Percentiles rank a stretch among this genome's conserved stretches.
Conservation (phyloP, 495 filamentous ascomycete species). For the Penicillium longicatenatum region DNA sequence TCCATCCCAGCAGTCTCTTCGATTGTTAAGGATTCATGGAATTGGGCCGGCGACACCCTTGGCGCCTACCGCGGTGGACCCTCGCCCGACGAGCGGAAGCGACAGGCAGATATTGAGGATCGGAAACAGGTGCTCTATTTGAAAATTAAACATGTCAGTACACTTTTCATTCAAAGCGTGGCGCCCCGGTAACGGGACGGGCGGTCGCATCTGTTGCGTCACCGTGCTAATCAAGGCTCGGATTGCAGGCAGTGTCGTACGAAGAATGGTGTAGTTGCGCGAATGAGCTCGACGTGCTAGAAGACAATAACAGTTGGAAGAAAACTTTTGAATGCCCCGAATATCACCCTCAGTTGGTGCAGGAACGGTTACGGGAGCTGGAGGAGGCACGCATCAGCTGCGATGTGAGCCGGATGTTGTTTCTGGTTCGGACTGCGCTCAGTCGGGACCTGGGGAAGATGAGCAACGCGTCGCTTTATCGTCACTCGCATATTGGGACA, state of each 20-base stretch:
- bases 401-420: slow-evolving; percentile 76
- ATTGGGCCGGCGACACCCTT: slow-evolving; percentile 51
- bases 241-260: slow-evolving; percentile 58
- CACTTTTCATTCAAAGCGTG: background rate
- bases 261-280: slow-evolving; percentile 66
- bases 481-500: slow-evolving; percentile 82
- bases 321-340: slow-evolving; percentile 60
- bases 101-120: slow-evolving; percentile 54
- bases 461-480: slow-evolving; percentile 80
- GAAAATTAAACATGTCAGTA: slow-evolving; percentile 61
- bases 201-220: slow-evolving; percentile 17
- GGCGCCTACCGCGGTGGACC: slow-evolving; percentile 57
- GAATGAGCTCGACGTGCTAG: slow-evolving; percentile 75
- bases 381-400: slow-evolving; percentile 73
- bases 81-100: slow-evolving; percentile 54
- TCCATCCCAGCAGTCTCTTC: slow-evolving; percentile 41
- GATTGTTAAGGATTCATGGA: slow-evolving; percentile 36
- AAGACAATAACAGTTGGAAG: slow-evolving; percentile 85
- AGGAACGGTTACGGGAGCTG: slow-evolving; percentile 67
- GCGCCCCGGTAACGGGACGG: slow-evolving; percentile 7
- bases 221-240: slow-evolving; percentile 15
- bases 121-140: slow-evolving; percentile 63
- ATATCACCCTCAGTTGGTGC: slow-evolving; percentile 70
- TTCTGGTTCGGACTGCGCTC: slow-evolving; percentile 76
- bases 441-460: slow-evolving; percentile 83